Evolutionary conservation across 257 asterid species (phyloP).

Genomic region (Euphrasia confusa): DNA sequence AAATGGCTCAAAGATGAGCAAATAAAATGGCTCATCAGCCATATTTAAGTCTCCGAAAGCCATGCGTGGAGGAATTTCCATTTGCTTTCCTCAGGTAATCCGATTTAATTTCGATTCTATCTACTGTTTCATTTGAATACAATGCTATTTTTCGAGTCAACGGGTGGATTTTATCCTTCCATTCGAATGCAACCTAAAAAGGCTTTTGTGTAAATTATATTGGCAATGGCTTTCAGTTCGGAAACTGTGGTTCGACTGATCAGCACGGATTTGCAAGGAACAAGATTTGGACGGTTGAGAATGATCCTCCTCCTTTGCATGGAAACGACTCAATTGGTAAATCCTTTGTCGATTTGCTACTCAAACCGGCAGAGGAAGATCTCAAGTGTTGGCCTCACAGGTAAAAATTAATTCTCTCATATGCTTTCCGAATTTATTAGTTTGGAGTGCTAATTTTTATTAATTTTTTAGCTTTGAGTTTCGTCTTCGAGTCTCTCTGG

Average conservation of each 20-base stretch:
- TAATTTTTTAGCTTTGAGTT: slow-evolving; percentile 56
- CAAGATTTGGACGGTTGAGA: slow-evolving; percentile 75
- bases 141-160: not conserved
- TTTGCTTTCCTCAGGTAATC: slow-evolving; percentile 89
- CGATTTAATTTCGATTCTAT: too few species aligned
- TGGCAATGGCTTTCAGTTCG: too few species aligned
- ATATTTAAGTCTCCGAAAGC: slow-evolving; percentile 83
- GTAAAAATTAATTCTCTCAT: slow-evolving; percentile 22
- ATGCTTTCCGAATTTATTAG: too few species aligned
- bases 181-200: not conserved
- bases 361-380: slow-evolving; percentile 82
- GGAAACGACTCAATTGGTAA: slow-evolving; percentile 53
- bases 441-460: too few species aligned
- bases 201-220: slow-evolving; percentile 1
- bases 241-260: slow-evolving; percentile 61
- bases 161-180: not conserved
- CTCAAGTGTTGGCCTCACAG: slow-evolving; percentile 82
- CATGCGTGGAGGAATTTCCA: slow-evolving; percentile 82
- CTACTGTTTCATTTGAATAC: not conserved
- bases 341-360: slow-evolving; percentile 72
- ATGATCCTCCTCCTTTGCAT: slow-evolving; percentile 70
- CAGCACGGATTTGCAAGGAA: slow-evolving; percentile 84
- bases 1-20: too few species aligned
- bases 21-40: too few species aligned
- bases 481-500: slow-evolving; percentile 73